These are phyloP conservation scores for Fusarium penzigii DNA, from an alignment of 2,329 filamentous ascomycete species.

Conservation along the genomic window DNA sequence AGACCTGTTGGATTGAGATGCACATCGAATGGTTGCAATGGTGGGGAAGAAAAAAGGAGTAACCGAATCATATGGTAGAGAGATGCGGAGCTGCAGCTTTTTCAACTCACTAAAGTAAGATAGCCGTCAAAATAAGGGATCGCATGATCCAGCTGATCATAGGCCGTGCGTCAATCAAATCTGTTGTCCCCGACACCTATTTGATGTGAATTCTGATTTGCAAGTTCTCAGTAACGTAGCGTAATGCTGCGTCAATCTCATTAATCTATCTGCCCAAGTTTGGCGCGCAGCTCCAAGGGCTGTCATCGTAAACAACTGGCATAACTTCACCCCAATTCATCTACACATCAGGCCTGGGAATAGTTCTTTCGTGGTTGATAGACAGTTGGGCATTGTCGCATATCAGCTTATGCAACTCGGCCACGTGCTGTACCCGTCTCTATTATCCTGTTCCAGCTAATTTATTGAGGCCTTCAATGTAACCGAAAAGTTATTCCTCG, in stretches of 20 bases:
- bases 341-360: not conserved
- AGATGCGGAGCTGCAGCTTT: slow-evolving; percentile 25
- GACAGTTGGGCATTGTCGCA: slow-evolving; percentile 29
- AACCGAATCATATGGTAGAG: slow-evolving; percentile 22
- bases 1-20: slow-evolving; percentile 20
- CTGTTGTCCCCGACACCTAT: slow-evolving; percentile 13
- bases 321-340: too few species aligned
- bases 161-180: slow-evolving; percentile 15
- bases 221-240: not conserved
- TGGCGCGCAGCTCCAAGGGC: too few species aligned
- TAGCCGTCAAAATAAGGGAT: slow-evolving; percentile 27
- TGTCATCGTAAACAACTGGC: too few species aligned
- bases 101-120: slow-evolving; percentile 26
- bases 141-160: slow-evolving; percentile 22
- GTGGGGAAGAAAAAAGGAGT: slow-evolving; percentile 19
- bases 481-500: slow-evolving; percentile 90
- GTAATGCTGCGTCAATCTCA: slow-evolving; percentile 8
- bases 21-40: slow-evolving; percentile 23
- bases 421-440: slow-evolving; percentile 11
- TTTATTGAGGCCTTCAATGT: slow-evolving; percentile 51
- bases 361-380: slow-evolving; percentile 7
- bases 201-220: too few species aligned
- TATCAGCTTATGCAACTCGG: slow-evolving; percentile 25
- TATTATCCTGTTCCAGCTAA: slow-evolving; percentile 14
- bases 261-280: slow-evolving; percentile 1